Conservation (phyloP, 345 rosid species). For the Citrus sp. region DNA sequence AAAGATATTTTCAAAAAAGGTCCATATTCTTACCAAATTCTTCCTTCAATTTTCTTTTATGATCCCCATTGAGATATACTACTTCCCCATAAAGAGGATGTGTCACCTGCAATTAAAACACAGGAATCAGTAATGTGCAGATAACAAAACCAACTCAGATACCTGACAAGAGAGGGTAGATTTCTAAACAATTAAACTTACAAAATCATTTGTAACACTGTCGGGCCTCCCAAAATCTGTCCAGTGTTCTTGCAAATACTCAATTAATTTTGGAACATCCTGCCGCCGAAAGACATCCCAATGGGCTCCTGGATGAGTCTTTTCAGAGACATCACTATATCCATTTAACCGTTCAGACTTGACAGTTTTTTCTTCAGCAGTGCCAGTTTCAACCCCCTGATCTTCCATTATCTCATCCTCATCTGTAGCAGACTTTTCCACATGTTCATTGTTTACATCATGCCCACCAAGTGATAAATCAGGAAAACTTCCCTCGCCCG, state of each 20-base stretch:
- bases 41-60: constrained; percentile 62
- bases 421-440: constrained; percentile 19
- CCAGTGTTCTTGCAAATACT: constrained; percentile 45
- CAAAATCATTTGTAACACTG: constrained; percentile 30
- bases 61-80: constrained; percentile 52
- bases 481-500: constrained; percentile 28
- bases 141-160: constrained; percentile 6
- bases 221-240: constrained; percentile 39
- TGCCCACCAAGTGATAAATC: constrained; percentile 30
- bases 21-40: constrained; percentile 61
- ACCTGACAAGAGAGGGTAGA: constrained; percentile 2
- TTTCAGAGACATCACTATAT: constrained; percentile 11
- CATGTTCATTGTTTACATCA: constrained; percentile 23
- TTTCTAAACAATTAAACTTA: constrained; percentile 36
- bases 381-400: constrained; percentile 24
- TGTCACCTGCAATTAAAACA: constrained; percentile 46
- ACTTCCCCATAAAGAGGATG: constrained; percentile 62
- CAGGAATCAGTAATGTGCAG: constrained; percentile 15
- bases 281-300: constrained; percentile 89
- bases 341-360: constrained; percentile 18
- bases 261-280: constrained; percentile 68
- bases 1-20: not conserved
- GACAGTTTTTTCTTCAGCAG: constrained; percentile 12
- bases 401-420: constrained; percentile 34
- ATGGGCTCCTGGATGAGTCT: constrained; percentile 44